A percentile compares a stretch with the other conserved stretches of the same genome.
phyloP scores from a whole-genome alignment of 2,329 filamentous ascomycete genomes.

The Ciborinia camelliae region DNA sequence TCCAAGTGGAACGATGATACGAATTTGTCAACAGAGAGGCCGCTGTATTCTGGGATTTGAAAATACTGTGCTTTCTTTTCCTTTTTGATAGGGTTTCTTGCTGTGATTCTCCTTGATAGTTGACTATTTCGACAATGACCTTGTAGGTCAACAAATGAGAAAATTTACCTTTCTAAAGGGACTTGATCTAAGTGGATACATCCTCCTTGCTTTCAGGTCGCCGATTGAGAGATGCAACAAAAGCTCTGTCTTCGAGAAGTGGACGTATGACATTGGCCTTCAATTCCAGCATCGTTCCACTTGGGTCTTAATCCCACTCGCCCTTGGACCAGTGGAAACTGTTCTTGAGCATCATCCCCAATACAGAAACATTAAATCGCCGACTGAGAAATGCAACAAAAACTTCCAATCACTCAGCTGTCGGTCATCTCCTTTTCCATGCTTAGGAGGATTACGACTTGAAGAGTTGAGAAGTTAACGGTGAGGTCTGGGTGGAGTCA shows the following conservation, averaged over 20 bases:
- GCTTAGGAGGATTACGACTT: neutral
- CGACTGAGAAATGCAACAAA: neutral
- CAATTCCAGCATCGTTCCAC: neutral
- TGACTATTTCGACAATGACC: neutral
- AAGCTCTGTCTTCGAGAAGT: neutral
- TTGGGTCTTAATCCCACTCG: neutral
- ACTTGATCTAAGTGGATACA: neutral
- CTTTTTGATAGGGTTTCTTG: neutral
- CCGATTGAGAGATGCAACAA: conserved; percentile 11
- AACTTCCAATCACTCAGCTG: neutral
- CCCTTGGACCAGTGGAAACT: neutral
- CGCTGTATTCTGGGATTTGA: neutral
- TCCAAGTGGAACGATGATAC: neutral
- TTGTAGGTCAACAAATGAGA: neutral
- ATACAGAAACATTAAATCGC: neutral
- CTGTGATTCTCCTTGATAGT: neutral
- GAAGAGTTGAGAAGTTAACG: neutral
- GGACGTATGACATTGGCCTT: neutral
- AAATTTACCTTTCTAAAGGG: neutral
- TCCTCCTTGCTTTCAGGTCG: neutral
- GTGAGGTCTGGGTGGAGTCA: neutral
- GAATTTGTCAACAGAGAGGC: neutral
- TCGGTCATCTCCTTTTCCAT: neutral
- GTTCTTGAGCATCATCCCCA: neutral
- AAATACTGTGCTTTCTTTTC: neutral